Evolutionary conservation across 228 moss, liverwort and hornwort genomes (phyloP).

Genomic region (Sphagnum magellanicum): DNA sequence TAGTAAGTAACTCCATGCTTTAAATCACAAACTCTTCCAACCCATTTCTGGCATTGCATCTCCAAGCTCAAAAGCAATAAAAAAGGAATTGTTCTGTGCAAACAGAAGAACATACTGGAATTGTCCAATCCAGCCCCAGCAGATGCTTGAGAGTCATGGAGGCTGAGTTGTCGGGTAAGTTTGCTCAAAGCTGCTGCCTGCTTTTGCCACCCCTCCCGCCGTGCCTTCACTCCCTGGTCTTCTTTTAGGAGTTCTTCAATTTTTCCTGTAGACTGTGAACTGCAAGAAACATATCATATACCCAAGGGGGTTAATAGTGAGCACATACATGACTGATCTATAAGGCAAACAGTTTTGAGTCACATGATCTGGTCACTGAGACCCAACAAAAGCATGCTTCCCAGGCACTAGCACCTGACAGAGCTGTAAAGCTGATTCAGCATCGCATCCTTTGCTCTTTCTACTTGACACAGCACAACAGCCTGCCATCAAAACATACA

Average conservation of each 20-base stretch:
- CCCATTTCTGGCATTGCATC: not conserved
- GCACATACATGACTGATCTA: not conserved
- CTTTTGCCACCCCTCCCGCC: slow-evolving; percentile 72
- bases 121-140: slow-evolving; percentile 46
- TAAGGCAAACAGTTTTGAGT: not conserved
- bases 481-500: slow-evolving; percentile 39
- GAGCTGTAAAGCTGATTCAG: slow-evolving; percentile 96
- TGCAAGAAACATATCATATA: slow-evolving; percentile 11
- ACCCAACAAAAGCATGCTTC: not conserved
- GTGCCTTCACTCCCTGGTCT: slow-evolving; percentile 84
- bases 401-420: slow-evolving; percentile 44
- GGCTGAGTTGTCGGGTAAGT: slow-evolving; percentile 83
- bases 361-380: not conserved
- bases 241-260: slow-evolving; percentile 91
- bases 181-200: slow-evolving; percentile 70
- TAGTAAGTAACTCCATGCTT: not conserved
- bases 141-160: slow-evolving; percentile 85
- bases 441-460: slow-evolving; percentile 98
- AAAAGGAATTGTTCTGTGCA: not conserved
- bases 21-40: not conserved
- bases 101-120: slow-evolving; percentile 23
- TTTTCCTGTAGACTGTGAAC: slow-evolving; percentile 71
- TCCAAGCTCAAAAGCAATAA: not conserved
- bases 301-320: not conserved
- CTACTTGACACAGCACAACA: slow-evolving; percentile 98